Evolutionary conservation across 2,329 filamentous ascomycete species (phyloP).

Genomic region (Parafenestella ontariensis): DNA sequence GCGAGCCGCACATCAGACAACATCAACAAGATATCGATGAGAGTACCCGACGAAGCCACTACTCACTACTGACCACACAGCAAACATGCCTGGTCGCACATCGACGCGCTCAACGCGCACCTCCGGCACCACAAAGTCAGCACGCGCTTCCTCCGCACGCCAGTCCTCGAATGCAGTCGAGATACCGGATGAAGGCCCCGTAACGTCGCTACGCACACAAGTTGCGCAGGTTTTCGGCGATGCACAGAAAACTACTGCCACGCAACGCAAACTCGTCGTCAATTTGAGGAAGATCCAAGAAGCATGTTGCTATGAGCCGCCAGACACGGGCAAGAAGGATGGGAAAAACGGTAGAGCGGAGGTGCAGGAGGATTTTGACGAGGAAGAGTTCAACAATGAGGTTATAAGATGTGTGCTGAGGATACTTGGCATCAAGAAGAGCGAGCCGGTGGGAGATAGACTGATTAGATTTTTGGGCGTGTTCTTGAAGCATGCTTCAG

Average conservation of each 20-base stretch:
- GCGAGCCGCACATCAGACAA: slow-evolving; percentile 4
- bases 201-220: slow-evolving; percentile 74
- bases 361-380: slow-evolving; percentile 70
- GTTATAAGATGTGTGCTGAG: slow-evolving; percentile 82
- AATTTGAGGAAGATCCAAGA: slow-evolving; percentile 91
- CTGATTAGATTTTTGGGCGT: slow-evolving; percentile 85
- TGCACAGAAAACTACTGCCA: slow-evolving; percentile 84
- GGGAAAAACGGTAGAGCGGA: slow-evolving; percentile 51
- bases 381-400: slow-evolving; percentile 87
- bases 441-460: slow-evolving; percentile 85
- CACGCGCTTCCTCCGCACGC: slow-evolving; percentile 54
- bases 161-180: slow-evolving; percentile 50
- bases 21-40: slow-evolving; percentile 23
- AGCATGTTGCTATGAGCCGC: slow-evolving; percentile 69
- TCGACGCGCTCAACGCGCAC: slow-evolving; percentile 51
- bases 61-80: slow-evolving; percentile 8
- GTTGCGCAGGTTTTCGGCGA: slow-evolving; percentile 67
- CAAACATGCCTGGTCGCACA: slow-evolving; percentile 56
- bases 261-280: slow-evolving; percentile 87
- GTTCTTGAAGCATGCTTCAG: slow-evolving; percentile 75
- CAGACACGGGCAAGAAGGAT: slow-evolving; percentile 56
- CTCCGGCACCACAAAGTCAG: slow-evolving; percentile 52
- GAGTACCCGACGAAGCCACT: slow-evolving; percentile 11
- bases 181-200: slow-evolving; percentile 74
- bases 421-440: slow-evolving; percentile 88